A percentile compares a stretch with the other conserved stretches of the same genome.
Evolutionary conservation across 1,139 yeast species (phyloP).

Genomic region (Yamadazyma dushanensis): DNA sequence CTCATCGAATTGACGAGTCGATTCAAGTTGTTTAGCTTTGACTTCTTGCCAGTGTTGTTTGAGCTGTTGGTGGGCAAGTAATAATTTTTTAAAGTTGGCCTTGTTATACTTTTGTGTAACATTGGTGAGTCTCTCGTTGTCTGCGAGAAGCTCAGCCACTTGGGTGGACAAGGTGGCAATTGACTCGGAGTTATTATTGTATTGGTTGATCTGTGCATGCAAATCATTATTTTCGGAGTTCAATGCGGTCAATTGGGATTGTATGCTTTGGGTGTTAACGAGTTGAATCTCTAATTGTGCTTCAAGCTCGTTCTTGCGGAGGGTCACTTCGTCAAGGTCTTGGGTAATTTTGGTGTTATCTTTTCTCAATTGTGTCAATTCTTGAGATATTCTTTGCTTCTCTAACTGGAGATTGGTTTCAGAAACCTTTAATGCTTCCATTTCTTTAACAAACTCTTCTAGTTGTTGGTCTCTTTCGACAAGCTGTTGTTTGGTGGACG

Average conservation of each 20-base stretch:
- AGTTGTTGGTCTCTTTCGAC: background rate
- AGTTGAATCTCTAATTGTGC: background rate
- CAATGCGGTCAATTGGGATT: conserved; percentile 1
- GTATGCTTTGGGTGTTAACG: background rate
- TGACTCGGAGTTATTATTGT: background rate
- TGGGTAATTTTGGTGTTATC: background rate
- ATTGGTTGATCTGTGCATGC: conserved; percentile 3
- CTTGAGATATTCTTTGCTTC: background rate
- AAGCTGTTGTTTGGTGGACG: background rate
- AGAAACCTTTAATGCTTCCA: background rate
- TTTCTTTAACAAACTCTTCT: background rate
- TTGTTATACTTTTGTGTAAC: conserved; percentile 3
- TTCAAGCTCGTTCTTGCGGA: background rate
- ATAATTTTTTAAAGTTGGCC: conserved; percentile 1
- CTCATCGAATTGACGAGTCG: background rate
- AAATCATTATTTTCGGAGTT: conserved; percentile 3
- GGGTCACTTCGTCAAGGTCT: too few relatives aligned
- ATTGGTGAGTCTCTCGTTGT: conserved; percentile 1
- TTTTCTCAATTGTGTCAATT: background rate
- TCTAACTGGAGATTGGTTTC: background rate
- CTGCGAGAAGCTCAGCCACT: background rate
- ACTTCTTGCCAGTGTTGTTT: background rate
- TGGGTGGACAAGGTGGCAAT: background rate
- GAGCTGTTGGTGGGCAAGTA: conserved; percentile 2
- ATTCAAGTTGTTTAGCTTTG: background rate